Evolutionary conservation across 148 eudicot species (phyloP).

Genomic region (Camellia granthamiana): DNA sequence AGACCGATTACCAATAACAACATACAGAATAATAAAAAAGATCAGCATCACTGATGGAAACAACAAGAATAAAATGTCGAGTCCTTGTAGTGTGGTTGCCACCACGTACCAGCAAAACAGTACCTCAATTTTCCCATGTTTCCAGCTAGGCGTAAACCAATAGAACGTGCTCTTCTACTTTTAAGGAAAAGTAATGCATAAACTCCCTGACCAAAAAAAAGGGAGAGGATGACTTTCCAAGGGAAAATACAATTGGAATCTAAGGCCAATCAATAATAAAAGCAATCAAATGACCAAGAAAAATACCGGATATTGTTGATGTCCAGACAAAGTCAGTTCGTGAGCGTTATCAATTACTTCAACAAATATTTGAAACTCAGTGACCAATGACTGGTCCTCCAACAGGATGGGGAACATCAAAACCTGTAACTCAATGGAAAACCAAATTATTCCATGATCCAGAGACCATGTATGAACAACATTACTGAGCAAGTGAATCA

Average conservation of each 20-base stretch:
- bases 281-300: background rate
- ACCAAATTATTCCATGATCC: slow-evolving; percentile 9
- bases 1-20: background rate
- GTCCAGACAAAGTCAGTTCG: slow-evolving; percentile 75
- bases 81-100: background rate
- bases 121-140: slow-evolving; percentile 88
- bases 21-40: background rate
- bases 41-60: background rate
- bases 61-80: background rate
- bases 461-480: background rate
- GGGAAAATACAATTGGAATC: slow-evolving; percentile 15
- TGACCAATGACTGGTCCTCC: slow-evolving; percentile 71
- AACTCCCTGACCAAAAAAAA: slow-evolving; percentile 58
- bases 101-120: slow-evolving; percentile 9
- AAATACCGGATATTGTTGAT: slow-evolving; percentile 86
- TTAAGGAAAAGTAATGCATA: slow-evolving; percentile 79
- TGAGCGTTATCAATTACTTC: slow-evolving; percentile 86
- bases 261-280: slow-evolving; percentile 7
- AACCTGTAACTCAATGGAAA: slow-evolving; percentile 45
- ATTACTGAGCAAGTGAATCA: slow-evolving; percentile 3
- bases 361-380: slow-evolving; percentile 72
- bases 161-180: slow-evolving; percentile 80
- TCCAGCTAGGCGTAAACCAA: slow-evolving; percentile 88
- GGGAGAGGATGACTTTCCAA: slow-evolving; percentile 14
- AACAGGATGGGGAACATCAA: slow-evolving; percentile 76